Conservation (phyloP, 2,329 filamentous ascomycete genomes). For the Verruconis gallopava region DNA sequence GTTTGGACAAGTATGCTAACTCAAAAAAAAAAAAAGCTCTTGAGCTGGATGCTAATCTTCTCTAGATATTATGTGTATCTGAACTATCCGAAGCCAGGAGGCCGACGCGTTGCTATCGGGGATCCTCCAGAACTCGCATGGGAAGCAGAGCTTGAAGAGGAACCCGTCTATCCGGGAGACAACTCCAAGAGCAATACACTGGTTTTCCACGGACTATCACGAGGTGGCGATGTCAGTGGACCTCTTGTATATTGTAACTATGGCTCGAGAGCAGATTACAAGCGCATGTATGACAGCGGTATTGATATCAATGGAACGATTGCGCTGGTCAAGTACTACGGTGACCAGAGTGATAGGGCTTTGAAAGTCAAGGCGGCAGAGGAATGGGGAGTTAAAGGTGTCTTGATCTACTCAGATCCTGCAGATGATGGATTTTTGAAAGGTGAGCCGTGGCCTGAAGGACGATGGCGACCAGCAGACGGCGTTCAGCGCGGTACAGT, state of each 20-base stretch:
- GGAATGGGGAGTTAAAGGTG: slow-evolving; percentile 71
- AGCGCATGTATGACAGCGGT: slow-evolving; percentile 54
- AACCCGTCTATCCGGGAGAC: slow-evolving; percentile 39
- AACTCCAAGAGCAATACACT: slow-evolving; percentile 2
- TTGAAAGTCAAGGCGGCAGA: slow-evolving; percentile 87
- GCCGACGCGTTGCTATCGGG: slow-evolving; percentile 70
- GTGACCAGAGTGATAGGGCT: slow-evolving; percentile 49
- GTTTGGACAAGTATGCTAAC: slow-evolving; percentile 48
- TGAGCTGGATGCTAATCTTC: slow-evolving; percentile 12
- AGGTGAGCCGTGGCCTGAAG: slow-evolving; percentile 61
- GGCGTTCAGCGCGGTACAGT: slow-evolving; percentile 75
- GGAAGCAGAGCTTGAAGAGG: slow-evolving; percentile 76
- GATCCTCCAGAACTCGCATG: slow-evolving; percentile 55
- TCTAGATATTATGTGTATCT: slow-evolving; percentile 65
- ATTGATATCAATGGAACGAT: slow-evolving; percentile 69
- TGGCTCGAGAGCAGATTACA: slow-evolving; percentile 73
- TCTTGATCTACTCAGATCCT: slow-evolving; percentile 87
- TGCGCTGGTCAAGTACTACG: slow-evolving; percentile 65
- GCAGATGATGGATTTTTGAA: slow-evolving; percentile 66
- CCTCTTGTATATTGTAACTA: slow-evolving; percentile 88
- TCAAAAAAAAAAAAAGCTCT: neutral
- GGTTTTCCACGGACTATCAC: slow-evolving; percentile 75
- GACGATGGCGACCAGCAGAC: slow-evolving; percentile 67
- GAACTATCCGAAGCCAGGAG: slow-evolving; percentile 72
- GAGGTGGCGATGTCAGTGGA: slow-evolving; percentile 71